Conservation (phyloP, 805 yeast species). For the Cyberlindnera petersonii region DNA sequence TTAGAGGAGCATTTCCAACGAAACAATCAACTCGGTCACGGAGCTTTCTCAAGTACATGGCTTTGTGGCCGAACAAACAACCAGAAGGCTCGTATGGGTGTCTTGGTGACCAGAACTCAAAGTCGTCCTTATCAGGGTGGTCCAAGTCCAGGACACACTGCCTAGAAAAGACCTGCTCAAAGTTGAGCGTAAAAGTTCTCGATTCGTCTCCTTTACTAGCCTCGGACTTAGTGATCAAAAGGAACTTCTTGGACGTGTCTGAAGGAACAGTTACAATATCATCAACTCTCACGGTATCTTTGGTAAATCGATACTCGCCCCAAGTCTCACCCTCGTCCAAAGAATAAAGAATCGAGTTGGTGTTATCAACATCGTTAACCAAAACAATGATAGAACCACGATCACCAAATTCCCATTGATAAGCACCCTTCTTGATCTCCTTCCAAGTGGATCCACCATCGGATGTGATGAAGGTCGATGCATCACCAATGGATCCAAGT, state of each 20-base stretch:
- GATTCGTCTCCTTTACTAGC: slow-evolving; percentile 43
- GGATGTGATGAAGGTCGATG: slow-evolving; percentile 68
- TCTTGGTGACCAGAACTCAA: slow-evolving; percentile 58
- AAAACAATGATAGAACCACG: slow-evolving; percentile 83
- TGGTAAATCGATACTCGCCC: slow-evolving; percentile 60
- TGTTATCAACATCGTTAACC: slow-evolving; percentile 51
- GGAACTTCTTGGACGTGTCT: slow-evolving; percentile 76
- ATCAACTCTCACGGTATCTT: slow-evolving; percentile 48
- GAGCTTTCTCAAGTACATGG: slow-evolving; percentile 52
- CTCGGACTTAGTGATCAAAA: slow-evolving; percentile 52
- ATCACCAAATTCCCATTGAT: slow-evolving; percentile 96
- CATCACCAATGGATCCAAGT: slow-evolving; percentile 45
- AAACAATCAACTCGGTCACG: slow-evolving; percentile 60
- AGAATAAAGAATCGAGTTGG: slow-evolving; percentile 62
- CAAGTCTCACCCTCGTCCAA: slow-evolving; percentile 78
- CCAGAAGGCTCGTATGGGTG: slow-evolving; percentile 45
- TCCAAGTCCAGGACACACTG: slow-evolving; percentile 51
- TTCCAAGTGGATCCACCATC: slow-evolving; percentile 93
- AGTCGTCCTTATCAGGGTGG: slow-evolving; percentile 48
- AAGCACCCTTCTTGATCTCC: slow-evolving; percentile 67
- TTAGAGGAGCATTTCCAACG: slow-evolving; percentile 52
- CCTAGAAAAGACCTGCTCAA: slow-evolving; percentile 44
- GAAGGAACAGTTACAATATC: slow-evolving; percentile 90
- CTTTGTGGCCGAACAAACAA: slow-evolving; percentile 75
- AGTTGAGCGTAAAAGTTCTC: slow-evolving; percentile 50